Evolutionary conservation across 352 stramenopile genomes (phyloP).

Genomic region (Saprolegnia parasitica): DNA sequence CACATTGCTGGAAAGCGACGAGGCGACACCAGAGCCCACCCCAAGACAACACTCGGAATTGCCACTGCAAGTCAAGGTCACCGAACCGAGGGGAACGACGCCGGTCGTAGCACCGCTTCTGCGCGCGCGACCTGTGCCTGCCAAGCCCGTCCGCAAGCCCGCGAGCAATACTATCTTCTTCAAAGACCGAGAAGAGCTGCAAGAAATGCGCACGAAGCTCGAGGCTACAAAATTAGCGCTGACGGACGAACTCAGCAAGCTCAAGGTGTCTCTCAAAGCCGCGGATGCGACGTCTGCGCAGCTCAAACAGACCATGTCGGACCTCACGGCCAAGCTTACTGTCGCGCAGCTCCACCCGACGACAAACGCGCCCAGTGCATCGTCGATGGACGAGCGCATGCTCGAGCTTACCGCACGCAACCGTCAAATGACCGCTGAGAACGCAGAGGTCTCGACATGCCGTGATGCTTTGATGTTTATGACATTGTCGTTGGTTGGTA

Average conservation of each 20-base stretch:
- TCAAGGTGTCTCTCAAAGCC: neutral
- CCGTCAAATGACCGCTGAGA: conserved; percentile 16
- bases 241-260: neutral
- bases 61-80: neutral
- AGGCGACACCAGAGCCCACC: neutral
- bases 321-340: conserved; percentile 21
- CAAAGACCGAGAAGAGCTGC: conserved; percentile 20
- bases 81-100: neutral
- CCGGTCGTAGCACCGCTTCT: neutral
- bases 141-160: neutral
- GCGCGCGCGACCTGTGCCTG: neutral
- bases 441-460: neutral
- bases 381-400: conserved; percentile 6
- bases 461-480: no score
- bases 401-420: conserved; percentile 12
- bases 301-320: conserved; percentile 12
- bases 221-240: conserved; percentile 10
- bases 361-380: neutral
- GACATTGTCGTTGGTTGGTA: no score
- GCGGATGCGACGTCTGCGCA: neutral
- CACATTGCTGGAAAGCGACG: neutral
- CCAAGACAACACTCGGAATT: neutral
- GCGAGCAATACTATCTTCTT: conserved; percentile 11
- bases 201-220: conserved; percentile 15
- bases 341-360: conserved; percentile 1